phyloP scores from a whole-genome alignment of 345 rosid genomes.

The Orychophragmus violaceus region DNA sequence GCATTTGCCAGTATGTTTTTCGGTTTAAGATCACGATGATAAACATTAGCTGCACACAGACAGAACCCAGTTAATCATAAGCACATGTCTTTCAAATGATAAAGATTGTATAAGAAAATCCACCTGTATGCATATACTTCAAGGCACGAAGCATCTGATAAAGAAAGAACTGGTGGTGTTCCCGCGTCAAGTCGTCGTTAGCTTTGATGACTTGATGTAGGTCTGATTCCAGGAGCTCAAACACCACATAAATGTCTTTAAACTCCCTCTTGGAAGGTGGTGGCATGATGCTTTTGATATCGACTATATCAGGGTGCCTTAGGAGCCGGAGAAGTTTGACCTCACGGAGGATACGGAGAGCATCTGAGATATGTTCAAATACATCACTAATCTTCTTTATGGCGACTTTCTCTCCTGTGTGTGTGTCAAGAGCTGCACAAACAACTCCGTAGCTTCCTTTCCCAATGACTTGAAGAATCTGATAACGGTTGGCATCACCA shows the following conservation, averaged over 20 bases:
- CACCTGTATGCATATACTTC: constrained; percentile 98
- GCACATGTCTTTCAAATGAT: too few relatives aligned
- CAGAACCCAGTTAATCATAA: constrained; percentile 22
- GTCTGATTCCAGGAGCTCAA: constrained; percentile 99
- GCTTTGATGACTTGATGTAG: constrained; percentile 98
- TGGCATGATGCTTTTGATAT: constrained; percentile 87
- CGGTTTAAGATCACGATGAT: constrained; percentile 98
- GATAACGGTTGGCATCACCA: constrained; percentile 90
- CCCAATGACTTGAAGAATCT: constrained; percentile 79
- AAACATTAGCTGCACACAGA: constrained; percentile 64
- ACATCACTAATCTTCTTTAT: constrained; percentile 89
- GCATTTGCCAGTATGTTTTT: constrained; percentile 97
- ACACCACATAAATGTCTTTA: constrained; percentile 85
- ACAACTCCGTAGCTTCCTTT: constrained; percentile 99
- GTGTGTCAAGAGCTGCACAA: constrained; percentile 94
- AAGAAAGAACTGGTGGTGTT: constrained; percentile 96
- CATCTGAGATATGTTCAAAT: constrained; percentile 87
- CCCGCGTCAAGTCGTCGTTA: constrained; percentile 92
- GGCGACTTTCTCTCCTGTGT: constrained; percentile 87
- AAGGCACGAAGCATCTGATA: constrained; percentile 97
- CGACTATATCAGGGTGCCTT: constrained; percentile 92
- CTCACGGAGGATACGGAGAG: constrained; percentile 80
- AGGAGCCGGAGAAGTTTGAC: constrained; percentile 88
- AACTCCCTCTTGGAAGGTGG: constrained; percentile 95
- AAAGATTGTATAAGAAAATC: too few relatives aligned